Base-by-base conservation (phyloP, 139 green algal species). In the Coelastrella sp. region DNA sequence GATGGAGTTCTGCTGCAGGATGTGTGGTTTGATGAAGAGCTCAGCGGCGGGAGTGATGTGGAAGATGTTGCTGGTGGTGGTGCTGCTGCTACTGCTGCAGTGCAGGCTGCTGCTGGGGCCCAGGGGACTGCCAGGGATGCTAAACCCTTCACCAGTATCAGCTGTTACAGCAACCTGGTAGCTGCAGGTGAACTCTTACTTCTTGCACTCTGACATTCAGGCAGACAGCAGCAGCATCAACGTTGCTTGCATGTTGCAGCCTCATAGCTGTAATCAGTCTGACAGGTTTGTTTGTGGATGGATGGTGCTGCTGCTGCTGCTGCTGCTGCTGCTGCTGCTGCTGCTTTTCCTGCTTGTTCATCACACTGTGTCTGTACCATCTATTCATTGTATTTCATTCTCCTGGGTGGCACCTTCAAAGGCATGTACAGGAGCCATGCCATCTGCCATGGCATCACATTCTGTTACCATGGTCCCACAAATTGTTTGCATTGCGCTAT, bases 141-240 rank as follows among this genome's bases (percentile, higher is more conserved):
- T 20, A 87, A 82, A 58, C 89, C 91, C 7, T 92, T 90, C 72
- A 92, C 87, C 0, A 92, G 89, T 24, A 86, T 93, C 78, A 89
- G 87, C 27, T 93, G 88, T 56, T 78, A 72, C 8, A 89, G 91
- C 1, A 87, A 85, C 76, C 61, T 93, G 68, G 66, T 94, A 10
- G 91, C 92, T 24, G 92, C 92, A 81, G 84, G 90, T 49, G 35
- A 49, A 49, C 35, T 49, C 35, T 3, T 49, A 49, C 35, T 49
- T 49, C 63, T 70, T 22, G 6, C 12, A 70, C 63, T 70, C 15
- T 14, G 5, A 14, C 63, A 70, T 49, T 49, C 3, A 49, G 35
- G 35, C 35, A 49, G 35, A 49, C 35, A 49, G 35, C 35, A 49
- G 35, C 35, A 49, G 1, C 35, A 49, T 49, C 1, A 49, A 1